Base-by-base conservation (phyloP, 108 stramenopile genomes). In the Aurantiochytrium sp. region DNA sequence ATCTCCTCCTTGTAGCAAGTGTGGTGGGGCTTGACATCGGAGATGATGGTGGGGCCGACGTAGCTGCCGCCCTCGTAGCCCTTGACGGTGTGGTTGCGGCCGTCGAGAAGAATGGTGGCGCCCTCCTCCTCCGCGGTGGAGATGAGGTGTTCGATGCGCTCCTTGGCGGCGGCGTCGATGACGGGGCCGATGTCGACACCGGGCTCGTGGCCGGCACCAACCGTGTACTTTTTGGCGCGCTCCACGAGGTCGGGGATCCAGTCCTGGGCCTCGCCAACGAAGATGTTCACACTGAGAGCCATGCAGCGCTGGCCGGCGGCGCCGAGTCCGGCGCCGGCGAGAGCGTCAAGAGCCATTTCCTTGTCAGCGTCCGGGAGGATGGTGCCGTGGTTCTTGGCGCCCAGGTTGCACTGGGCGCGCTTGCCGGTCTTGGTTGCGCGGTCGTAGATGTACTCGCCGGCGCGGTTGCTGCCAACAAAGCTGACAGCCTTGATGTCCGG, bases 291-390 rank as follows among this genome's bases (percentile, higher is more conserved):
- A 65, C 90, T 91, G 24, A 97, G 86, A 48, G 98, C 97, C 98
- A 98, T 98, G 90, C 98, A 98, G 42, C 97, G 91, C 92, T 98
- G 96, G 36, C 97, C 97, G 2, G 97, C 97, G 17, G 97, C 97
- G 4, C 97, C 97, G 85, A 92, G 91, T 1, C 52, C 86, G 19
- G 59, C 85, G 4, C 88, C 85, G 21, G 39, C 59, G 54, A 89
- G 85, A 22, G 55, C 59, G 55, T 86, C 81, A 8, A 89, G n/a
- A 6, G 50, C 34, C 39, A 34, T 41, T 27, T 86, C 85, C 85
- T 90, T 89, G 89, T 94, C 90, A 22, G 95, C 94, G 90, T 98
- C 98, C n/a, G 95, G 93, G 86, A 97, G 88, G 24, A 97, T 88
- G 36, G 95, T 92, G 34, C 93, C 96, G 90, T 98, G 98, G 91